Conservation (phyloP, 2,329 filamentous ascomycete genomes). For the Dactylellina haptotyla region DNA sequence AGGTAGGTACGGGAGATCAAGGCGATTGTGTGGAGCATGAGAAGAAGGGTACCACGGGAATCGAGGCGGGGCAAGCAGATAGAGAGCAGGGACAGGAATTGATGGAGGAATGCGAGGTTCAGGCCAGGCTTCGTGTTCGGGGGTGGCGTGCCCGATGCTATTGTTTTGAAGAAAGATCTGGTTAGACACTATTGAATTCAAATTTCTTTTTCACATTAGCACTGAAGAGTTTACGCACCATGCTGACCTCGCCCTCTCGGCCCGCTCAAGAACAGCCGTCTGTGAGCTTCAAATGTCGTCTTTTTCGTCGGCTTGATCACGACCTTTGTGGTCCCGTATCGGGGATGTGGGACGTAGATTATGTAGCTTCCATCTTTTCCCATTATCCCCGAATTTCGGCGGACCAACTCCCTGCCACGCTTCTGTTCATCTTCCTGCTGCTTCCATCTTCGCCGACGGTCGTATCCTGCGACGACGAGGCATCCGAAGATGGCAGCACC, state of each 20-base stretch:
- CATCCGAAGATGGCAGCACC: constrained; percentile 79
- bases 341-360: constrained; percentile 40
- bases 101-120: constrained; percentile 94
- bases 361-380: constrained; percentile 75
- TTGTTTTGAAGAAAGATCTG: too few relatives aligned
- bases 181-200: too few relatives aligned
- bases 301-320: constrained; percentile 89
- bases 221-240: constrained; percentile 65
- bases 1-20: constrained; percentile 92
- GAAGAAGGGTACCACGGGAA: constrained; percentile 91
- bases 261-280: constrained; percentile 89
- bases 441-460: constrained; percentile 78
- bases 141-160: constrained; percentile 75
- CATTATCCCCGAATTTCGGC: constrained; percentile 89
- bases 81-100: constrained; percentile 93
- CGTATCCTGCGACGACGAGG: constrained; percentile 81
- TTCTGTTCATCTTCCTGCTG: constrained; percentile 79
- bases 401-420: constrained; percentile 76
- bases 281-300: constrained; percentile 95
- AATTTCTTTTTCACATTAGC: too few relatives aligned
- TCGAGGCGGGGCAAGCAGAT: constrained; percentile 97
- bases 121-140: constrained; percentile 91
- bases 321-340: constrained; percentile 79
- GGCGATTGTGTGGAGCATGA: constrained; percentile 89
- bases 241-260: constrained; percentile 76